Evolutionary conservation across 2,329 filamentous ascomycete genomes (phyloP), one percentile per base, ranked within the genome.

Genomic region (Fusarium guadeloupense): DNA sequence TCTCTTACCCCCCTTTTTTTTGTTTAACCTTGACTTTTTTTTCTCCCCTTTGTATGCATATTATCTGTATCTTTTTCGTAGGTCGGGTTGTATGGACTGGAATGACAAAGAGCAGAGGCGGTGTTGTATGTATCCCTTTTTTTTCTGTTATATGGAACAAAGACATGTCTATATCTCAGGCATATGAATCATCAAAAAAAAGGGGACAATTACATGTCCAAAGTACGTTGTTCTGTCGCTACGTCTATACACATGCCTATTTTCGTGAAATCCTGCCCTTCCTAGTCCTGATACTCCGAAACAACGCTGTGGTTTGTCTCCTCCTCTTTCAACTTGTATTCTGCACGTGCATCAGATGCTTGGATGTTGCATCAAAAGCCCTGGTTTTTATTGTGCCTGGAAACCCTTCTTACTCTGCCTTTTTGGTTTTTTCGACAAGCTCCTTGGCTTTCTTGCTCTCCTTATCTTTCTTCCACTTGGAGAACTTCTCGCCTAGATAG

Each of bases 401-500:
- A n/a, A n/a, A n/a, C n/a, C n/a, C n/a, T n/a, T n/a, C n/a, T n/a
- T n/a, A n/a, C n/a, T n/a, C n/a, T n/a, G n/a, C n/a, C n/a, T n/a
- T n/a, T n/a, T n/a, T n/a, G n/a, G n/a, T n/a, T 40, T 68, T 69
- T 20, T 54, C 50, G 14, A 62, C 33, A 6, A 45, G 49, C 31
- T 62, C 51, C 17, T 69, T 70, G 13, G 58, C 41, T 50, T 73
- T 68, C 25, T 67, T 61, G 20, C 37, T 58, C 19, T 62, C 71
- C 71, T 47, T 73, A 43, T 82, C 82, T 66, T 82, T 78, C 14
- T 76, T 78, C 69, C 81, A 89, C 74, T 92, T 92, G 61, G 79
- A 79, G 58, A 88, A 80, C 82, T 99, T 99, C 74, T 98, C 95
- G 37, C 83, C 81, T 49, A 96, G 70, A 74, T 99, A 99, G 60